These are phyloP conservation scores for Pinus taeda DNA, from an alignment of 75 land plant species.

Conservation along the genomic window DNA sequence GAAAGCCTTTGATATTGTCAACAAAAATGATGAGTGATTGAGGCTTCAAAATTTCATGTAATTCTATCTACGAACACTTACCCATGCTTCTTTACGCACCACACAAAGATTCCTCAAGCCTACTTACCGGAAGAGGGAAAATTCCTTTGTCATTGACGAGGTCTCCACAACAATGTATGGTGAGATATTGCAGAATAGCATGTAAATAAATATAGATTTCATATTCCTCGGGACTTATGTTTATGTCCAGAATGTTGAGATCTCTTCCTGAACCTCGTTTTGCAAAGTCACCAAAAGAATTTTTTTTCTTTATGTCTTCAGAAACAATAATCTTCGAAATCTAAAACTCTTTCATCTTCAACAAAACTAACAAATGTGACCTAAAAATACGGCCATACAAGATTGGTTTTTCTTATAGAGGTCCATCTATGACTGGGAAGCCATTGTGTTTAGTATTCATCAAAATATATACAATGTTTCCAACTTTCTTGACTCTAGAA, in stretches of 20 bases:
- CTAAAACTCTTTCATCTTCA: slow-evolving; percentile 64
- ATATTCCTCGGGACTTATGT: slow-evolving; percentile 54
- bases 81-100: slow-evolving; percentile 72
- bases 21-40: too few relatives aligned
- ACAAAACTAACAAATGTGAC: too few relatives aligned
- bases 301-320: slow-evolving; percentile 19
- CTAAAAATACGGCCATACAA: too few relatives aligned
- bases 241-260: slow-evolving; percentile 44
- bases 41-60: too few relatives aligned
- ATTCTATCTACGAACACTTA: slow-evolving; percentile 16
- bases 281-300: slow-evolving; percentile 49
- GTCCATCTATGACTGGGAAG: slow-evolving; percentile 59
- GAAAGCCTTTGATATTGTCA: slow-evolving; percentile 29
- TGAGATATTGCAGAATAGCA: slow-evolving; percentile 67
- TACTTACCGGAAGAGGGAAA: slow-evolving; percentile 68
- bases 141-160: slow-evolving; percentile 82
- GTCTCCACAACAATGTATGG: slow-evolving; percentile 86
- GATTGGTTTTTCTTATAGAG: too few relatives aligned
- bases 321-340: slow-evolving; percentile 3
- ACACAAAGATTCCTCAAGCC: slow-evolving; percentile 81
- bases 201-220: slow-evolving; percentile 79
- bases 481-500: too few relatives aligned
- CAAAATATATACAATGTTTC: slow-evolving; percentile 44
- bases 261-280: slow-evolving; percentile 60
- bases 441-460: slow-evolving; percentile 22